These are phyloP conservation scores for Coemansia sp. DNA, from an alignment of 192 early-diverging fungal genomes.

Conservation along the genomic window DNA sequence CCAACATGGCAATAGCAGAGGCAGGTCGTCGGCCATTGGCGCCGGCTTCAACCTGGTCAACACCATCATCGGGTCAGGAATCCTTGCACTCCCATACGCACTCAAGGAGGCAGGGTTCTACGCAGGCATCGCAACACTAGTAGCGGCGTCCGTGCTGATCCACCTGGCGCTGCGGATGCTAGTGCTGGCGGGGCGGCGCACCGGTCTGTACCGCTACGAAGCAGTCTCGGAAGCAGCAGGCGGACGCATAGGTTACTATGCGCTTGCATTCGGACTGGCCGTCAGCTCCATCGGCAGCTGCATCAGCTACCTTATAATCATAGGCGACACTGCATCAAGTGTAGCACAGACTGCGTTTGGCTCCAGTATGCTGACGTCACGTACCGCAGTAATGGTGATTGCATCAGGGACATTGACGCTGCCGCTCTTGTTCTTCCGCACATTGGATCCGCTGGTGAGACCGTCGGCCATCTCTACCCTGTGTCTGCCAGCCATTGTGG, in stretches of 20 bases:
- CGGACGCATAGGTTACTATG: slow-evolving; percentile 55
- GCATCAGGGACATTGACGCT: slow-evolving; percentile 43
- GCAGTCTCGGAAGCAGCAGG: slow-evolving; percentile 51
- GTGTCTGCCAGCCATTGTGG: slow-evolving; percentile 63
- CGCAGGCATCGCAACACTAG: slow-evolving; percentile 53
- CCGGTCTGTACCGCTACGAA: slow-evolving; percentile 58
- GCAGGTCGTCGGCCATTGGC: slow-evolving; percentile 31
- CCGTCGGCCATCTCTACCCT: slow-evolving; percentile 61
- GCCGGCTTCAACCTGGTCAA: slow-evolving; percentile 67
- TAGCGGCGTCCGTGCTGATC: slow-evolving; percentile 53
- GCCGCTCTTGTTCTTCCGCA: slow-evolving; percentile 64
- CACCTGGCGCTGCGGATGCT: slow-evolving; percentile 57
- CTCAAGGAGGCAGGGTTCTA: slow-evolving; percentile 64
- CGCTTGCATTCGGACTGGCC: slow-evolving; percentile 58
- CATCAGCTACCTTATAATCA: slow-evolving; percentile 63
- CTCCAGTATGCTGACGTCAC: slow-evolving; percentile 12
- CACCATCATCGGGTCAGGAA: slow-evolving; percentile 67
- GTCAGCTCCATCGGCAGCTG: slow-evolving; percentile 62
- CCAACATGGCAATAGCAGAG: no score
- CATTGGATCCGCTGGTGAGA: slow-evolving; percentile 59
- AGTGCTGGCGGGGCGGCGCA: slow-evolving; percentile 56
- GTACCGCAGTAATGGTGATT: slow-evolving; percentile 21
- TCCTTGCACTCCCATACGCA: slow-evolving; percentile 67
- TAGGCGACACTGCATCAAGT: slow-evolving; percentile 42
- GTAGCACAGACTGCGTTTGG: slow-evolving; percentile 26